These are phyloP conservation scores for Hyphodiscus sp. DNA, from an alignment of 2,329 filamentous ascomycete genomes.

Conservation along the genomic window DNA sequence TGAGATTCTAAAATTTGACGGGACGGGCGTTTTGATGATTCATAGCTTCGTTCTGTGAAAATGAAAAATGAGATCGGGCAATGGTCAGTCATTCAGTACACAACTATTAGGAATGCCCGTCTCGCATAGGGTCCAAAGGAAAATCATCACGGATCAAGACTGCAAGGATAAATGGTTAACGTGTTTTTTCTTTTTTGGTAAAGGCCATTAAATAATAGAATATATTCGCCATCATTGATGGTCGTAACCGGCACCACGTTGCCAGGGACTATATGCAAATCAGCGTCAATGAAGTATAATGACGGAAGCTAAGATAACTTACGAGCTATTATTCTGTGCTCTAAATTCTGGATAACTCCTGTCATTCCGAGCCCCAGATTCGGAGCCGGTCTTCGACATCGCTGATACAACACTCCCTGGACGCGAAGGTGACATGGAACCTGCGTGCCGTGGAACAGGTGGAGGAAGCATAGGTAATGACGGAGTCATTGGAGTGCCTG, in stretches of 20 bases:
- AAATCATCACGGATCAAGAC: too few relatives aligned
- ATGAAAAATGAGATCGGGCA: too few relatives aligned
- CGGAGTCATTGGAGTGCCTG: conserved; percentile 41
- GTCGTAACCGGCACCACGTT: conserved; percentile 51
- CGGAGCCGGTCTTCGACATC: conserved; percentile 26
- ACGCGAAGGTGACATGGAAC: conserved; percentile 27
- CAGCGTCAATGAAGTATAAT: conserved; percentile 13
- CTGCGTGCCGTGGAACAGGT: conserved; percentile 21
- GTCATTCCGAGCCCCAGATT: conserved; percentile 35
- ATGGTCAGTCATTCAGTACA: too few relatives aligned
- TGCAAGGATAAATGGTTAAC: too few relatives aligned
- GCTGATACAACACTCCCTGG: conserved; percentile 19
- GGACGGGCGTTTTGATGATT: too few relatives aligned
- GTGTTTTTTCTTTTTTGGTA: too few relatives aligned
- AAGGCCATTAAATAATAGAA: not conserved
- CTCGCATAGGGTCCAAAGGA: too few relatives aligned
- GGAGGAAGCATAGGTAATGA: conserved; percentile 46
- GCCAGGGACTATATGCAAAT: conserved; percentile 42
- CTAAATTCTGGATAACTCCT: conserved; percentile 35
- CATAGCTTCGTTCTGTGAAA: too few relatives aligned
- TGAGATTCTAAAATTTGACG: too few relatives aligned
- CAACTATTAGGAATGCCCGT: too few relatives aligned
- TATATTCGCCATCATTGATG: conserved; percentile 31
- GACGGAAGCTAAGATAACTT: conserved; percentile 22
- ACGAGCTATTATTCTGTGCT: conserved; percentile 41